Evolutionary conservation across 345 rosid species (phyloP).

Genomic region (Lagerstroemia speciosa): DNA sequence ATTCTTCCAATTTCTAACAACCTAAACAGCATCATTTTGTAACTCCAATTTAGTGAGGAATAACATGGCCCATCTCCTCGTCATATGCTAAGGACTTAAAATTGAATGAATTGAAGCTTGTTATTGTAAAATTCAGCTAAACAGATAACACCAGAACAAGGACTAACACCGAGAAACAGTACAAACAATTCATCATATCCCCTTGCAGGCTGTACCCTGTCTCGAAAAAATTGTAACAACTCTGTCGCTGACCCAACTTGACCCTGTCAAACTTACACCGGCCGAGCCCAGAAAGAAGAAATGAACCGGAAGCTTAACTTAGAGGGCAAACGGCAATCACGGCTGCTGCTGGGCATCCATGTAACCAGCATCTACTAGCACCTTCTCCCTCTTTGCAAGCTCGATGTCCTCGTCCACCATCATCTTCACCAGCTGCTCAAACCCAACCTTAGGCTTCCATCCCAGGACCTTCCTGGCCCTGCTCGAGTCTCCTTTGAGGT

Average conservation of each 20-base stretch:
- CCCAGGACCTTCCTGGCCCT: conserved; percentile 47
- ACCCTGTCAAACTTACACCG: not conserved
- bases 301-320: not conserved
- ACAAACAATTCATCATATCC: not conserved
- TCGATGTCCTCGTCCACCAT: conserved; percentile 84
- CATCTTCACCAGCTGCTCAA: conserved; percentile 82
- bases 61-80: not conserved
- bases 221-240: not conserved
- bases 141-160: not conserved
- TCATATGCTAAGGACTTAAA: not conserved
- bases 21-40: too few species aligned
- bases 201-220: not conserved
- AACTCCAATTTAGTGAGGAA: not conserved
- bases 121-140: not conserved
- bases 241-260: not conserved
- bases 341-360: conserved; percentile 89
- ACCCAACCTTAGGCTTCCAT: conserved; percentile 78
- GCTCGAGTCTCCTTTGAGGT: conserved; percentile 47
- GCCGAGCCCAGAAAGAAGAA: not conserved
- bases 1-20: too few species aligned
- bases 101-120: not conserved
- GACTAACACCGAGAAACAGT: not conserved
- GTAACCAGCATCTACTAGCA: conserved; percentile 84
- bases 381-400: conserved; percentile 82
- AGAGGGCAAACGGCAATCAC: not conserved